Conservation (phyloP, 345 rosid genomes). For the Camelina neglecta region DNA sequence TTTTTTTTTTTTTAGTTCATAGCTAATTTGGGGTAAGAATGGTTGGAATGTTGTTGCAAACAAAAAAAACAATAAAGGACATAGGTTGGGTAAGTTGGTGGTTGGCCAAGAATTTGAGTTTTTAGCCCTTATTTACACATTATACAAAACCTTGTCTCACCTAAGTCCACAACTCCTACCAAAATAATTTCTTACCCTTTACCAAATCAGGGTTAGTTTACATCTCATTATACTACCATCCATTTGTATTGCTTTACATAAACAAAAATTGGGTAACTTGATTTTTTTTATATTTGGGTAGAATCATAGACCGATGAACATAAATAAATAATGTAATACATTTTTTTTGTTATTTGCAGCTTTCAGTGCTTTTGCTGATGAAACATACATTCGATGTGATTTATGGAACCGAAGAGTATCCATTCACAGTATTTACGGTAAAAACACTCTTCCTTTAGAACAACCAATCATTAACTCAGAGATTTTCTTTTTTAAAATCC, state of each 20-base stretch:
- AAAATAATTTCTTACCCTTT: background rate
- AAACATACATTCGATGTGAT: constrained; percentile 65
- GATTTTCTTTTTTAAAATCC: too few relatives aligned
- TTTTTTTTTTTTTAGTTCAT: background rate
- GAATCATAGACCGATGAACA: background rate
- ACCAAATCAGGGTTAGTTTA: constrained; percentile 19
- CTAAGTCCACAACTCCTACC: constrained; percentile 39
- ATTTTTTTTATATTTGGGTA: background rate
- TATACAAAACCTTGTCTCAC: constrained; percentile 36
- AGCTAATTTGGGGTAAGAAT: background rate
- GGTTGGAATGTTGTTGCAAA: constrained; percentile 27
- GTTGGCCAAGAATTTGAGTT: constrained; percentile 40
- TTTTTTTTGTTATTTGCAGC: constrained; percentile 48
- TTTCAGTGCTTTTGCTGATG: constrained; percentile 66
- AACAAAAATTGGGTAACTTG: background rate
- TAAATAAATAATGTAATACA: background rate
- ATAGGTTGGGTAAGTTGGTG: constrained; percentile 43
- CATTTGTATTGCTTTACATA: background rate
- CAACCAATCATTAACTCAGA: background rate
- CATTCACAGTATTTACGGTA: constrained; percentile 75
- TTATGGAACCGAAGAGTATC: constrained; percentile 64
- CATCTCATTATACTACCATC: background rate
- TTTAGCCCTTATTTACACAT: background rate
- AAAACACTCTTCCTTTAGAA: background rate
- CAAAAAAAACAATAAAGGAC: background rate